Evolutionary conservation across 495 filamentous ascomycete species (phyloP), one percentile per base, ranked within the genome.

Genomic region (Xylaria nigripes): DNA sequence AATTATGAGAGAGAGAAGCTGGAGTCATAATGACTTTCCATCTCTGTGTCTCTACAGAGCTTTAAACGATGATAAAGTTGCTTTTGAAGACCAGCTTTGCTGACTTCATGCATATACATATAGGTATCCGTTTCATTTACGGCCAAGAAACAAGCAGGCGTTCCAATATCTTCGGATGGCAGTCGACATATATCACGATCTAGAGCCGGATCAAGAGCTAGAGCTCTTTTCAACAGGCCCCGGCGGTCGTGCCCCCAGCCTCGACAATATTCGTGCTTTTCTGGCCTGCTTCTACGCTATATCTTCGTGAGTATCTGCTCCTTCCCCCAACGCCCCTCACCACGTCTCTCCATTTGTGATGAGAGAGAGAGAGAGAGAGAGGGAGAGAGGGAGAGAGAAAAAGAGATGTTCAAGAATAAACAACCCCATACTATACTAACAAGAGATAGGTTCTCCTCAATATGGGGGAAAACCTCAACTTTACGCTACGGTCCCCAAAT

Each of bases 121-220:
- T 30, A 76, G 73, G 73, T 76, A 75, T 40, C 73, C 74, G 2
- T 75, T 74, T 47, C 73, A 77, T 50, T 61, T 77, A n/a, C 62
- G 73, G 10, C 74, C 74, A 1, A 75, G 65, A 44, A 75, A 71
- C 51, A 73, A 59, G 48, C 73, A 73, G 45, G 54, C 65, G 0
- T 59, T 64, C 0, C 72, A 74, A 47, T 77, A 76, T 57, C 49
- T 73, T n/a, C 61, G 70, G 13, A 77, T 77, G 72, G 65, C 71
- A 0, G 65, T 70, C 23, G 74, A 77, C 38, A 68, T 77, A n/a
- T 59, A 74, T 16, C 63, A 56, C 21, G 74, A 77, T 45, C 57
- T 77, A 0, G 70, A 72, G 36, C 56, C 75, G 8, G 65, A 75
- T 27, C 56, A 69, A 27, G 69, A 73, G 45, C 60, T 56, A 19